Base-by-base conservation (phyloP, 768 basidiomycete species). In the Podaxis pistillaris region DNA sequence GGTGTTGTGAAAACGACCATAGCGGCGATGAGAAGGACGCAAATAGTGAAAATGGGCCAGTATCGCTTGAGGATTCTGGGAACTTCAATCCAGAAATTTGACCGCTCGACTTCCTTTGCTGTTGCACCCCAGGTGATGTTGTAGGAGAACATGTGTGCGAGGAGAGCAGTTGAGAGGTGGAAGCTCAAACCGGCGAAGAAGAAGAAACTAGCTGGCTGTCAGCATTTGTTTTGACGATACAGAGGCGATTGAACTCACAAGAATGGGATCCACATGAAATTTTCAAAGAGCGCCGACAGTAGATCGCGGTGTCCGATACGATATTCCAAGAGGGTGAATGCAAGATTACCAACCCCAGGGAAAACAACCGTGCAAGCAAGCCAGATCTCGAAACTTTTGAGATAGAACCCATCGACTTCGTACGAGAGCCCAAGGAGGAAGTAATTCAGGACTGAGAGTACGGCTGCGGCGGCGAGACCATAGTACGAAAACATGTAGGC, bases 21-120 rank as follows among this genome's bases (percentile, higher is more conserved):
- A 49, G 72, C 78, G 8, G 74, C 79, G 64, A 88, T 78, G 11
- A 78, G 64, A 17, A 79, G 60, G 66, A 86, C 76, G 51, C 83
- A 86, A 22, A 91, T 60, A 19, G 83, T 62, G 64, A 92, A 79
- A 47, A 84, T 82, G 52, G 85, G 68, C 81, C 89, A 87, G 77
- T 92, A 96, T 3, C 93, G 88, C 65, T 86, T 86, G 69, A 89
- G 77, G 70, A 96, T 94, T 61, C 85, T 84, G 1, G 94, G 94
- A 12, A 94, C 86, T 73, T 96, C 94, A 60, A 90, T 84, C 84
- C 91, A 94, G 79, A 96, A 94, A 71, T 94, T 95, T 4, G 90
- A 91, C 53, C 85, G 81, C 73, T 94, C 89, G 44, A 95, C 91
- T 73, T 92, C 90, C 75, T 93, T 92, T 68, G 84, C 84, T 3